Evolutionary conservation across 139 green algal genomes (phyloP).

Genomic region (Yamagishiella unicocca): DNA sequence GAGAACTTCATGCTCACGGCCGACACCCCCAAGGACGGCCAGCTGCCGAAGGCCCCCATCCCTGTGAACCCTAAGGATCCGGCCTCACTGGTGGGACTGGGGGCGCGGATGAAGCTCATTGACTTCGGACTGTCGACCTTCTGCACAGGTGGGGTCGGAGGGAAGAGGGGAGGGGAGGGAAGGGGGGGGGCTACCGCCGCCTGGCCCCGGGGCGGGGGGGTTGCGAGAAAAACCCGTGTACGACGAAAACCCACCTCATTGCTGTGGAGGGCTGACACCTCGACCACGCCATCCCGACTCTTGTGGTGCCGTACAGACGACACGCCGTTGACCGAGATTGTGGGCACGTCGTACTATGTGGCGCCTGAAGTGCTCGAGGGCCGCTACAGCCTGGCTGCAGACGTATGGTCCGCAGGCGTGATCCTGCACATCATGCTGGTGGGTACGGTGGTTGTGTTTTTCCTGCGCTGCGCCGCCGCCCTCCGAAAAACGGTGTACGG

Average conservation of each 20-base stretch:
- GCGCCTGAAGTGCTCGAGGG: constrained; percentile 73
- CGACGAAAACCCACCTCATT: no score
- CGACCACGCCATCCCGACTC: no score
- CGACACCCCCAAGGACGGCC: not conserved
- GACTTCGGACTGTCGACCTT: constrained; percentile 77
- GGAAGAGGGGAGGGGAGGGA: not conserved
- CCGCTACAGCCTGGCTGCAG: constrained; percentile 58
- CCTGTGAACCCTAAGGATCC: no score
- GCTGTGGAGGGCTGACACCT: no score
- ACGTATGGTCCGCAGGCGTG: constrained; percentile 75
- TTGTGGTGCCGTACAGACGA: not conserved
- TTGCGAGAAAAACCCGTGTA: no score
- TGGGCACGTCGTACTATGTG: constrained; percentile 79
- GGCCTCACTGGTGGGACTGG: not conserved
- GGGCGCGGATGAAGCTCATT: constrained; percentile 60
- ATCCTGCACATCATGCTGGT: constrained; percentile 76
- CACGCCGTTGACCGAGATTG: constrained; percentile 56
- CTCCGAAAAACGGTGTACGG: no score
- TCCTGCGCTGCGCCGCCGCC: no score
- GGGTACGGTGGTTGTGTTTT: no score
- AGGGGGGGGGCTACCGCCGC: not conserved
- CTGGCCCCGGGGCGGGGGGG: no score
- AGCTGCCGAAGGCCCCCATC: no score
- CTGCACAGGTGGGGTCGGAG: constrained; percentile 19
- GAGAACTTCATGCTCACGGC: constrained; percentile 90